phyloP scores from a whole-genome alignment of 1,139 yeast species.

The Pneumocystis sp. region DNA sequence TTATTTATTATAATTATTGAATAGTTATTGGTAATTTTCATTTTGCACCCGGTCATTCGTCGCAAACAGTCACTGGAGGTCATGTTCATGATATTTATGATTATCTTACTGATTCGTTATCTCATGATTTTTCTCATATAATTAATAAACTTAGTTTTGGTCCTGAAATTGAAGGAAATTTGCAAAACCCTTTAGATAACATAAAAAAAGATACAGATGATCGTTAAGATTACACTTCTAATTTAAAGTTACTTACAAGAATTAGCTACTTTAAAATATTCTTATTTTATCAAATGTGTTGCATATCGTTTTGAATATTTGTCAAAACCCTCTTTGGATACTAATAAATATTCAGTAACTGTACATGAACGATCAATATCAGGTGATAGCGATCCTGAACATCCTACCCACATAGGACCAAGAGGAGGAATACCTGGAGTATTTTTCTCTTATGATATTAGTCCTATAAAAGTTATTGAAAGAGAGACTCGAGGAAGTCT shows the following conservation, averaged over 20 bases:
- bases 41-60: constrained; percentile 83
- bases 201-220: constrained; percentile 29
- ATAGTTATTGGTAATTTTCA: constrained; percentile 83
- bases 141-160: constrained; percentile 81
- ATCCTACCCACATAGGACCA: constrained; percentile 71
- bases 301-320: constrained; percentile 72
- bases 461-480: constrained; percentile 84
- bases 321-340: constrained; percentile 38
- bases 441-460: constrained; percentile 74
- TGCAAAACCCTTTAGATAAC: constrained; percentile 64
- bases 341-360: constrained; percentile 87
- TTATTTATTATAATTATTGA: constrained; percentile 50
- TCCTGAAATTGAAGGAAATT: constrained; percentile 31
- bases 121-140: constrained; percentile 49
- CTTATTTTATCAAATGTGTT: constrained; percentile 78
- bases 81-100: constrained; percentile 79
- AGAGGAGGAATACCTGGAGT: constrained; percentile 87
- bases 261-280: constrained; percentile 38
- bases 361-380: constrained; percentile 67
- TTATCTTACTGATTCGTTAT: constrained; percentile 39
- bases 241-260: background rate
- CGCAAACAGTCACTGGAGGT: constrained; percentile 31
- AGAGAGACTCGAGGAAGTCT: constrained; percentile 46
- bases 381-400: constrained; percentile 86
- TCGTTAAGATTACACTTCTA: constrained; percentile 23